Percentiles rank a stretch among this genome's conserved stretches.
Conservation (phyloP, 208 protist species). For the Perkinsela sp. region DNA sequence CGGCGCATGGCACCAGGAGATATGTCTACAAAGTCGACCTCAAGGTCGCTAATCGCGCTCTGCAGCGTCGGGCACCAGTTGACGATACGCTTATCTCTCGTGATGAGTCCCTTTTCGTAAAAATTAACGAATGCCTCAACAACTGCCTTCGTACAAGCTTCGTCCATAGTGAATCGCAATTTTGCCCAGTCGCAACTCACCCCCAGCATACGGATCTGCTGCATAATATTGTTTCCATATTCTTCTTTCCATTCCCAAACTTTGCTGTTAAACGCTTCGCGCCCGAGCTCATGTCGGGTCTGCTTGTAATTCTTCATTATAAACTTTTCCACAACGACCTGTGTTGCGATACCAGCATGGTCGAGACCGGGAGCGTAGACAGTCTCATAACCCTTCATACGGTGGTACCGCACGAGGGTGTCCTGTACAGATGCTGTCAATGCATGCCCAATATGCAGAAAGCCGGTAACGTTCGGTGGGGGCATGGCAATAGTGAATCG, state of each 20-base stretch:
- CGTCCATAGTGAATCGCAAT: slow-evolving; percentile 97
- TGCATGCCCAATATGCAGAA: slow-evolving; percentile 96
- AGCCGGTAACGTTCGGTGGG: slow-evolving; percentile 98
- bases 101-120: slow-evolving; percentile 81
- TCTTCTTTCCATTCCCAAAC: slow-evolving; percentile 93
- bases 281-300: slow-evolving; percentile 76
- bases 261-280: slow-evolving; percentile 80
- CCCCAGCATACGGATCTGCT: slow-evolving; percentile 81
- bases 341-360: slow-evolving; percentile 97
- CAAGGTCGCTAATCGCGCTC: slow-evolving; percentile 97
- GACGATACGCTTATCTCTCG: slow-evolving; percentile 85
- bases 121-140: slow-evolving; percentile 84
- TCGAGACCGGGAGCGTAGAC: slow-evolving; percentile 97
- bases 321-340: slow-evolving; percentile 92
- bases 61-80: slow-evolving; percentile 96
- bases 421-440: slow-evolving; percentile 84
- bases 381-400: slow-evolving; percentile 83
- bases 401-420: slow-evolving; percentile 71
- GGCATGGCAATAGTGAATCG: slow-evolving; percentile 88
- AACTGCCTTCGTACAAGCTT: slow-evolving; percentile 61
- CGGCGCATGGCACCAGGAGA: slow-evolving; percentile 32
- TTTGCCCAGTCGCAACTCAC: slow-evolving; percentile 93
- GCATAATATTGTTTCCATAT: slow-evolving; percentile 73
- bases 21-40: slow-evolving; percentile 81
- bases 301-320: slow-evolving; percentile 50